Evolutionary conservation across 352 stramenopile species (phyloP).

Genomic region (Phytophthora colocasiae): DNA sequence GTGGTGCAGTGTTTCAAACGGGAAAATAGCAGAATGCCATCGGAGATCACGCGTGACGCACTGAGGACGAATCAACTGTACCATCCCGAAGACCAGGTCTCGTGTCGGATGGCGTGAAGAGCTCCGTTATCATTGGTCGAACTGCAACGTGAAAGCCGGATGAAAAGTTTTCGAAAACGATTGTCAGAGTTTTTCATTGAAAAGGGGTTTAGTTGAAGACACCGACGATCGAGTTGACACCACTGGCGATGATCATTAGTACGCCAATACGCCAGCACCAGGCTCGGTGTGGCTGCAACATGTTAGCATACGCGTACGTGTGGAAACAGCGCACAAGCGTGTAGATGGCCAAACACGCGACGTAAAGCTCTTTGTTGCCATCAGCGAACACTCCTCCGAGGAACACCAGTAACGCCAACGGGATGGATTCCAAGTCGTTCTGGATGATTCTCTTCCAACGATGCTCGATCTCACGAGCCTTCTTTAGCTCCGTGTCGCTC

Average conservation of each 20-base stretch:
- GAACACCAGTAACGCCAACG: slow-evolving; percentile 46
- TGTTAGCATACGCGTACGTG: slow-evolving; percentile 60
- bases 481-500: slow-evolving; percentile 30
- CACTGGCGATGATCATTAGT: slow-evolving; percentile 42
- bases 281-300: slow-evolving; percentile 56
- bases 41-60: slow-evolving; percentile 8
- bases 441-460: slow-evolving; percentile 55
- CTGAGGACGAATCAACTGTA: not conserved
- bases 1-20: slow-evolving; percentile 1
- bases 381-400: slow-evolving; percentile 32
- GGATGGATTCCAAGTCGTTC: slow-evolving; percentile 64
- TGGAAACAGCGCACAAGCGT: slow-evolving; percentile 52
- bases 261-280: slow-evolving; percentile 59
- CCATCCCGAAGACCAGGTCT: slow-evolving; percentile 17
- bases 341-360: slow-evolving; percentile 38
- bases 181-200: not conserved
- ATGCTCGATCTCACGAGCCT: slow-evolving; percentile 45
- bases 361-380: slow-evolving; percentile 43
- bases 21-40: slow-evolving; percentile 21
- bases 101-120: slow-evolving; percentile 37
- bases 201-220: slow-evolving; percentile 33
- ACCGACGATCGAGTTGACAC: slow-evolving; percentile 47
- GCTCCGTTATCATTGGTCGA: slow-evolving; percentile 12
- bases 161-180: no score
- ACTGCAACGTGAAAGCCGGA: slow-evolving; percentile 11